phyloP scores from a whole-genome alignment of 202 grass and related monocot species.

The Panicum hallii region DNA sequence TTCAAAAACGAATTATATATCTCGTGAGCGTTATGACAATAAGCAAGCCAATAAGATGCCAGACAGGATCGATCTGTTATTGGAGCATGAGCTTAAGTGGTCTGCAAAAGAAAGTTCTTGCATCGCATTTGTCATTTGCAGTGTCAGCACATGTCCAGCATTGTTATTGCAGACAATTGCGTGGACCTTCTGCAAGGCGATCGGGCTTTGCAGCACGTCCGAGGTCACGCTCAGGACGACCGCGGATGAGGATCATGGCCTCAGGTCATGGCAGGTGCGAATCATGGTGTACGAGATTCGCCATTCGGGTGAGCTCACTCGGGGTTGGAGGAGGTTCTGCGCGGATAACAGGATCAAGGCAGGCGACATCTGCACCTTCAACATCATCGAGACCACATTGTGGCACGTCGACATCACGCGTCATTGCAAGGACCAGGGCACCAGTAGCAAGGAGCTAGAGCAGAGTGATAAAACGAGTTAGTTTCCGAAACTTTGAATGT shows the following conservation, averaged over 20 bases:
- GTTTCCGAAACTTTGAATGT: too few relatives aligned
- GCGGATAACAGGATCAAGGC: neutral
- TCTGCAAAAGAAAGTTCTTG: neutral
- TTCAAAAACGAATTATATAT: neutral
- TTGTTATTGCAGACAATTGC: neutral
- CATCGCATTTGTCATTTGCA: neutral
- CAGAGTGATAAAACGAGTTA: neutral
- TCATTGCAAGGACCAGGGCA: too few relatives aligned
- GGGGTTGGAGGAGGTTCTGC: slow-evolving; percentile 40
- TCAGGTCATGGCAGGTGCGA: slow-evolving; percentile 26
- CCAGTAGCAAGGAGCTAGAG: neutral
- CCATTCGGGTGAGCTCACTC: neutral
- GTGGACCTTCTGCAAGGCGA: neutral
- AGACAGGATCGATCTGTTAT: neutral
- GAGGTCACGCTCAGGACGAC: neutral
- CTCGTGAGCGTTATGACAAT: neutral
- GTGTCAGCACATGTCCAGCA: neutral
- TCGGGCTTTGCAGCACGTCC: neutral
- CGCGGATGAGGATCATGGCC: neutral
- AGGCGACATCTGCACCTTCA: too few relatives aligned
- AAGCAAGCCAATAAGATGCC: neutral
- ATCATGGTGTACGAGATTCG: neutral
- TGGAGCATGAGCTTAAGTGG: neutral
- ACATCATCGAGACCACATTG: too few relatives aligned
- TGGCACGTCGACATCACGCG: too few relatives aligned